A percentile compares a stretch with the other conserved stretches of the same genome.
These are phyloP conservation scores for Teratosphaeria zuluensis DNA, from an alignment of 2,329 filamentous ascomycete genomes.

Conservation along the genomic window DNA sequence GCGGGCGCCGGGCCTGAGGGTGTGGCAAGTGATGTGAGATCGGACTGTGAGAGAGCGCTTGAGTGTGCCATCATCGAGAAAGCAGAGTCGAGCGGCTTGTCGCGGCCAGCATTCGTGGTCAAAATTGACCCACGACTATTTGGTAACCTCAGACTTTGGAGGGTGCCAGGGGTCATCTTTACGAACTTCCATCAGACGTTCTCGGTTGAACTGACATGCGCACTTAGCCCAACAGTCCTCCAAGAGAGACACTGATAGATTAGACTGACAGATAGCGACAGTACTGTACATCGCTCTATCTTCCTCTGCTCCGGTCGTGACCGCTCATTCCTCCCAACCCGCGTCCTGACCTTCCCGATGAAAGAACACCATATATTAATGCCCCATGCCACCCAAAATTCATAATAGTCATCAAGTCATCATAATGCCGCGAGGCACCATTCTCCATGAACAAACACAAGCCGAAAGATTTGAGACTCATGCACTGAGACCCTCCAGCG, in stretches of 20 bases:
- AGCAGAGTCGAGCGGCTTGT: no score
- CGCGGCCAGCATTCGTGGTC: no score
- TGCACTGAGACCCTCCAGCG: not conserved
- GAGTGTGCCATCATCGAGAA: no score
- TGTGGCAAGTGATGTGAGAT: not conserved
- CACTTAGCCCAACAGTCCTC: no score
- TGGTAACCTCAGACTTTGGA: no score
- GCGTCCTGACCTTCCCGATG: no score
- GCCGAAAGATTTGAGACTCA: not conserved
- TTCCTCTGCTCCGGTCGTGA: not conserved
- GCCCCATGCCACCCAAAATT: not conserved
- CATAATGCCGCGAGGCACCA: constrained; percentile 18
- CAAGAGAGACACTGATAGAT: no score
- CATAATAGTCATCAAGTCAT: constrained; percentile 2
- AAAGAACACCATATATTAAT: not conserved
- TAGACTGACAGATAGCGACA: not conserved
- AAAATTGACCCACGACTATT: no score
- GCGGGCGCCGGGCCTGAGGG: not conserved
- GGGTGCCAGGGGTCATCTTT: no score
- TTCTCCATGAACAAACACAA: constrained; percentile 2
- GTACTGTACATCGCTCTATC: not conserved
- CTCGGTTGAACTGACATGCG: no score
- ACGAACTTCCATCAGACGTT: no score
- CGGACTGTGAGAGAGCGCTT: not conserved
- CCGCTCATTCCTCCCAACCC: no score